Base-by-base conservation (phyloP, 2,329 filamentous ascomycete species). In the Clonostachys sp. region DNA sequence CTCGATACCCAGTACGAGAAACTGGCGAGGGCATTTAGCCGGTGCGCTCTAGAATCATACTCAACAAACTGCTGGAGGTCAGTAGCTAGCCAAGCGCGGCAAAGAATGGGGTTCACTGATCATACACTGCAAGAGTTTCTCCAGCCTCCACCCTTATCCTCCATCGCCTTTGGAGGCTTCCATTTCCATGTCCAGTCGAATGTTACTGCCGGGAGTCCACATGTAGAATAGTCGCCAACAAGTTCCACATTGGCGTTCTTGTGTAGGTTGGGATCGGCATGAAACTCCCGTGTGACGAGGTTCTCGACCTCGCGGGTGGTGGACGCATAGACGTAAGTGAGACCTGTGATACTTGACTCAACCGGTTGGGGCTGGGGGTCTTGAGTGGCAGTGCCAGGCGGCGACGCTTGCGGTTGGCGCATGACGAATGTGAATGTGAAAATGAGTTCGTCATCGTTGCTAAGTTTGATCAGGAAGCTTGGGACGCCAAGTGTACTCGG, bases 101-200 rank as follows among this genome's bases (percentile, higher is more conserved):
- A 34, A 44, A 10, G 17, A 45, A 35, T 9, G 39, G 41, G 30
- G 40, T 16, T 36, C 4, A 34, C 5, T 34, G 40, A 43, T 69
- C 80, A 52, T 74, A 90, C 86, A 64, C 90, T 96, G 75, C 94
- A 97, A 57, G 86, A 88, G 62, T 95, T 97, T 61, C 90, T 88
- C 92, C 94, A 99, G 41, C 94, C 94, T 48, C 91, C 90, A 33
- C 88, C 89, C 58, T 82, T 83, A 62, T 96, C 91, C 61, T 96
- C 91, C 14, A 73, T 70, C 13, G 72, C 61, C 73, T 90, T 95
- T 36, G 94, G 94, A 9, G 94, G 89, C 62, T 87, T 90, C 91
- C 92, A 99, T 73, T 87, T 94, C 94, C 94, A 99, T 8, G 86
- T 85, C 91, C 92, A 99, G 54, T 92, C 87, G 62, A 96, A 96